Evolutionary conservation across 2,329 filamentous ascomycete species (phyloP), one percentile per base, ranked within the genome.

Genomic region (Arachnopeziza araneosa): DNA sequence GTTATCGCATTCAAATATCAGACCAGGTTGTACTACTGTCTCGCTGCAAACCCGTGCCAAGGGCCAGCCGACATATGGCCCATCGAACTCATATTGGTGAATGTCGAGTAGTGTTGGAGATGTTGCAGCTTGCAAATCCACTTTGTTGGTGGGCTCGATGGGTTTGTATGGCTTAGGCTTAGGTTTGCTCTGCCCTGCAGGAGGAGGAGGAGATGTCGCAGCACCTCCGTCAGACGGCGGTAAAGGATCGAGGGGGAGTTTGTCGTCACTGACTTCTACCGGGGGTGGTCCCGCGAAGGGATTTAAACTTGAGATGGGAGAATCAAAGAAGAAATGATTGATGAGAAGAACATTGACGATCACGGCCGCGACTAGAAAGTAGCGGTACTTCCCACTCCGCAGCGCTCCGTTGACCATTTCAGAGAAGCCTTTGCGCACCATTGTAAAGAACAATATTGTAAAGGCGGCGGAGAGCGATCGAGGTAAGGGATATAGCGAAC

Each of bases 1-100:
- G 68, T 80, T 79, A 67, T 79, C 78, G 71, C 79, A 81, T 22
- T 78, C 69, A 59, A 76, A 80, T 12, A 79, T 71, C 24, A 80
- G 64, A 1, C 77, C 77, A 0, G 76, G 72, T 0, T 72, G 72
- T 73, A 74, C 78, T 0, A 60, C 66, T 1, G 76, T 72, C 63
- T 80, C 78, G 23, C 74, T 70, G 69, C 79, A 80, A 6, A 77
- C 71, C 7, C 78, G 69, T 48, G 72, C 71, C 54, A 80, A 65
- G 7, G 79, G 78, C 78, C 79, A 70, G 12, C 67, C 67, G 14
- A 70, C 63, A 50, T 69, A 70, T 24, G 67, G 78, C 48, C 74
- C 69, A 66, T 79, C 68, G 66, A 80, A 80, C 57, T 68, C 63
- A 51, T 66, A 70, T 52, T 70, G 64, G 52, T 67, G 48, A 12